Evolutionary conservation across 139 green algal genomes (phyloP).

Genomic region (Nannochloris sp.): DNA sequence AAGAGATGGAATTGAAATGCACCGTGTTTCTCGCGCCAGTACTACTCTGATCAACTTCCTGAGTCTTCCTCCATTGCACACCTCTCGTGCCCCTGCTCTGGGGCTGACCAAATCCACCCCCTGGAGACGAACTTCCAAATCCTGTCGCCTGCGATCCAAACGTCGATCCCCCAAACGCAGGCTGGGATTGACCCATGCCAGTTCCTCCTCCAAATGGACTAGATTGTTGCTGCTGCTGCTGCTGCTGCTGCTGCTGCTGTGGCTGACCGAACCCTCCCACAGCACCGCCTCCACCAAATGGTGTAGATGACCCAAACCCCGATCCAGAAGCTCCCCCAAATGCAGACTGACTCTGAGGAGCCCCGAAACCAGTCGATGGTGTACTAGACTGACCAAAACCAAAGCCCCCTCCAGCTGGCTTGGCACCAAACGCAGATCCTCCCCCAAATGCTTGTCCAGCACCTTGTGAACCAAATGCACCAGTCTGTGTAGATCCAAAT

Average conservation of each 20-base stretch:
- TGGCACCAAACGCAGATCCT: not conserved
- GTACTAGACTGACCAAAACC: not conserved
- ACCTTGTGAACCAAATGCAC: not conserved
- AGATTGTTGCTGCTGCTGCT: slow-evolving; percentile 1
- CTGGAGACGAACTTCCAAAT: slow-evolving; percentile 30
- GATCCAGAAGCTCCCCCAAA: slow-evolving; percentile 30
- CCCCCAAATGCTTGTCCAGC: not conserved
- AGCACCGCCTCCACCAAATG: not conserved
- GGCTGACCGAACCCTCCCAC: no score
- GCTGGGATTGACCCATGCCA: not conserved
- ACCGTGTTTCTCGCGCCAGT: slow-evolving; percentile 20
- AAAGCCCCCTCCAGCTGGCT: slow-evolving; percentile 6
- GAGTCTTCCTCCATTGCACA: slow-evolving; percentile 47
- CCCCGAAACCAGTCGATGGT: slow-evolving; percentile 34
- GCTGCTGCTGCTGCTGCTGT: no score
- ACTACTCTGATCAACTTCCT: slow-evolving; percentile 42
- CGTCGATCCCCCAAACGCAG: slow-evolving; percentile 16
- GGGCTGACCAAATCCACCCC: slow-evolving; percentile 30
- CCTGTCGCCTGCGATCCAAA: slow-evolving; percentile 18
- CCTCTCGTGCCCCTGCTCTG: slow-evolving; percentile 36
- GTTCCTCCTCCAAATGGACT: slow-evolving; percentile 11
- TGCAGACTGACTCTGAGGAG: slow-evolving; percentile 18
- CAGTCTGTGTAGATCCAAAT: not conserved
- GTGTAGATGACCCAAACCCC: slow-evolving; percentile 25
- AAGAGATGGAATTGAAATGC: slow-evolving; percentile 64